phyloP scores from a whole-genome alignment of 352 stramenopile species.

The Globisporangium nodosum region DNA sequence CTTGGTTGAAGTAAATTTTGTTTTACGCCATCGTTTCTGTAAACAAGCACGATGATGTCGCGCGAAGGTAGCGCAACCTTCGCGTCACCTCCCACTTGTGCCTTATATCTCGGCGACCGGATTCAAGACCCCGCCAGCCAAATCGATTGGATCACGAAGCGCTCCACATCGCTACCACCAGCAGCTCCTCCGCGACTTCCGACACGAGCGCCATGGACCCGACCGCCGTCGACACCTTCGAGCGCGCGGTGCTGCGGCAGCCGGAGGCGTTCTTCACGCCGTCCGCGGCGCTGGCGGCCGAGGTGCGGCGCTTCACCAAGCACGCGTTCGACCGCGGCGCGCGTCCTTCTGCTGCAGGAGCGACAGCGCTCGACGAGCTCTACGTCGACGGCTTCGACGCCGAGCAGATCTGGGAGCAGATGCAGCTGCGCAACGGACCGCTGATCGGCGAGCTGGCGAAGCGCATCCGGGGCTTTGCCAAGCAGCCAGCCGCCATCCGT shows the following conservation, averaged over 20 bases:
- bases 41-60: neutral
- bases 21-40: conserved; percentile 1
- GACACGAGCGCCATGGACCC: conserved; percentile 39
- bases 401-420: conserved; percentile 84
- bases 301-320: conserved; percentile 76
- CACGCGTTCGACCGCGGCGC: conserved; percentile 73
- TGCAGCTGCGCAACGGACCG: conserved; percentile 75
- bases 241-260: conserved; percentile 59
- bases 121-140: neutral
- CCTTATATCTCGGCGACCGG: neutral
- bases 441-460: conserved; percentile 63
- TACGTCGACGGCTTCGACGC: conserved; percentile 82
- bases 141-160: conserved; percentile 4
- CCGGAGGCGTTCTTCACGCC: conserved; percentile 83
- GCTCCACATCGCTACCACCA: neutral
- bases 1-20: conserved; percentile 1
- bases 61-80: neutral
- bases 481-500: conserved; percentile 46
- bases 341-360: conserved; percentile 25
- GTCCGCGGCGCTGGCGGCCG: conserved; percentile 48
- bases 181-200: neutral
- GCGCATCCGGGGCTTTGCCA: conserved; percentile 62
- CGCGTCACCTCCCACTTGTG: neutral
- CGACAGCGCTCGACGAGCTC: conserved; percentile 59
- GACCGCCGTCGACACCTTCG: conserved; percentile 49